Percentiles rank a stretch among this genome's conserved stretches.
These are phyloP conservation scores for Voacanga thouarsii DNA, from an alignment of 257 asterid genomes.

Conservation along the genomic window DNA sequence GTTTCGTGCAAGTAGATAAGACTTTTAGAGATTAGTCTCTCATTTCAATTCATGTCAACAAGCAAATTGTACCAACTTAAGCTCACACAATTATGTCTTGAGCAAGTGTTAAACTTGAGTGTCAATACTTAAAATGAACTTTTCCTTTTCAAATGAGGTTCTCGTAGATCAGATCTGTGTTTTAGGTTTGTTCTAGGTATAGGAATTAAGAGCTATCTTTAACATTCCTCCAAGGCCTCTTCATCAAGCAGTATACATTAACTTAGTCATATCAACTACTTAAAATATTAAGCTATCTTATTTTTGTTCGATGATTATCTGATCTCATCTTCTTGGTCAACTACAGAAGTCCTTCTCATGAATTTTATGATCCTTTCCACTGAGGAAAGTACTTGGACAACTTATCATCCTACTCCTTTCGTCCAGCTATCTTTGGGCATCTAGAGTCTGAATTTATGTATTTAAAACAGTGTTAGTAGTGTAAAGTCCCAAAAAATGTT, in stretches of 20 bases:
- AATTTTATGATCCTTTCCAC: neutral
- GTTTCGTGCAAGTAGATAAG: neutral
- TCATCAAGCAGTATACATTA: too few relatives aligned
- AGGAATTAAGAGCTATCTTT: neutral
- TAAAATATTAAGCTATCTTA: neutral
- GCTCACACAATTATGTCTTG: neutral
- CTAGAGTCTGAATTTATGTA: neutral
- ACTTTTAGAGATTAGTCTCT: neutral
- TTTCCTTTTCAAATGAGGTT: neutral
- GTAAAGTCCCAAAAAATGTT: neutral
- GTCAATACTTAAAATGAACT: neutral
- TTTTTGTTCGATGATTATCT: too few relatives aligned
- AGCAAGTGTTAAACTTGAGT: neutral
- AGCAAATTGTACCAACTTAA: neutral
- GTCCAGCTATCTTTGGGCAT: neutral
- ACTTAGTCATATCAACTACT: neutral
- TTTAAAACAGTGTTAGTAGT: neutral
- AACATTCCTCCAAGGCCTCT: neutral
- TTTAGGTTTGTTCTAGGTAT: neutral
- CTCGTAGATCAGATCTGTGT: neutral
- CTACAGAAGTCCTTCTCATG: neutral
- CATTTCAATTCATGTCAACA: neutral
- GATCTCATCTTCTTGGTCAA: neutral
- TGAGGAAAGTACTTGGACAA: neutral
- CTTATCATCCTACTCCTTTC: neutral